Percentiles rank a stretch among this genome's conserved stretches.
Evolutionary conservation across 768 basidiomycete species (phyloP).

Genomic region (Hortiboletus flavorubellus): DNA sequence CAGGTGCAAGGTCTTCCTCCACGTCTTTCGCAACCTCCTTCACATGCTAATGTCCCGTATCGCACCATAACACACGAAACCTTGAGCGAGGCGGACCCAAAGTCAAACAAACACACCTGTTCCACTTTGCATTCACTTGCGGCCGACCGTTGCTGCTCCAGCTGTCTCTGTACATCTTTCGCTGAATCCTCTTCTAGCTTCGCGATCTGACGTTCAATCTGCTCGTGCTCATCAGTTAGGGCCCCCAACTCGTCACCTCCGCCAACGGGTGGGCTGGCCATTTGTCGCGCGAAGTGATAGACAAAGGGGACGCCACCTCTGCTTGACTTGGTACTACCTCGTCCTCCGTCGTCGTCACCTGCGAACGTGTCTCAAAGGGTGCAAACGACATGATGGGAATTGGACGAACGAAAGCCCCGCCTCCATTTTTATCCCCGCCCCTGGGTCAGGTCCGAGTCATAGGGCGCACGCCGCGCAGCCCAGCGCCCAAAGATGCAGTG

Average conservation of each 20-base stretch:
- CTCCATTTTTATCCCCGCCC: slow-evolving; percentile 6
- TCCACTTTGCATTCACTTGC: not conserved
- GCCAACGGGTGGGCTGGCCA: not conserved
- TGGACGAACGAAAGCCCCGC: not conserved
- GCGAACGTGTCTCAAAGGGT: not conserved
- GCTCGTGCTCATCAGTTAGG: not conserved
- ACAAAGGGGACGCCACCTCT: slow-evolving; percentile 9
- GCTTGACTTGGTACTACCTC: slow-evolving; percentile 2
- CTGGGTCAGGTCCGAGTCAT: not conserved
- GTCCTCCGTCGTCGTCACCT: not conserved
- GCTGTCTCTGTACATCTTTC: slow-evolving; percentile 21
- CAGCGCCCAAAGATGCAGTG: not conserved
- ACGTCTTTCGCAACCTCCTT: not conserved
- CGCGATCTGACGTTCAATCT: slow-evolving; percentile 24
- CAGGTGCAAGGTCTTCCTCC: not conserved
- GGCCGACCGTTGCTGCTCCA: slow-evolving; percentile 16
- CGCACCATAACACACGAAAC: not conserved
- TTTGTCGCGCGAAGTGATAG: too few relatives aligned
- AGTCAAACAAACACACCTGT: slow-evolving; percentile 9
- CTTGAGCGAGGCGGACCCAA: not conserved
- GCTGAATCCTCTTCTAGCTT: slow-evolving; percentile 22
- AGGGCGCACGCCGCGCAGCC: not conserved
- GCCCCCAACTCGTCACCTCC: not conserved
- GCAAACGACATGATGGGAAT: slow-evolving; percentile 2
- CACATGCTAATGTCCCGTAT: not conserved